A percentile compares a stretch with the other conserved stretches of the same genome.
phyloP scores from a whole-genome alignment of 208 protist species.

The Leishmania tarentolae region DNA sequence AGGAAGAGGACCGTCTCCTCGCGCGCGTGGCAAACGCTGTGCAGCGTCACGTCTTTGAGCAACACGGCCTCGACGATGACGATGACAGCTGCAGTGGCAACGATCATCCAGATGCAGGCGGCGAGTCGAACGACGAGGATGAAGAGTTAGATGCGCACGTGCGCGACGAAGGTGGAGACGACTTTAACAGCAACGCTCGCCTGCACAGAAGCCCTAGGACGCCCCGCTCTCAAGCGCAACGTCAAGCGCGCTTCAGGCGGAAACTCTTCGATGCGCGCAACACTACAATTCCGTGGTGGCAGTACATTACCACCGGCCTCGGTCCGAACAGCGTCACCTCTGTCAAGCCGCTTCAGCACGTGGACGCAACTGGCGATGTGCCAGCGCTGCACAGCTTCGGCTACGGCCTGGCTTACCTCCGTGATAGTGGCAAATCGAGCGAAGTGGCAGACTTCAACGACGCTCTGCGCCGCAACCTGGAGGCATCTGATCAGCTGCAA shows the following conservation, averaged over 20 bases:
- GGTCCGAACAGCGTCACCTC: slow-evolving; percentile 43
- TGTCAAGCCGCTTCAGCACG: slow-evolving; percentile 55
- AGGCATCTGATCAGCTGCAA: slow-evolving; percentile 68
- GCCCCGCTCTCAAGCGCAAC: not conserved
- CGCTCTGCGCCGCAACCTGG: slow-evolving; percentile 58
- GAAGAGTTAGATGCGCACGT: not conserved
- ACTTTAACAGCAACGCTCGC: not conserved
- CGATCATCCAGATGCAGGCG: slow-evolving; percentile 1
- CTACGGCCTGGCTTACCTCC: slow-evolving; percentile 55
- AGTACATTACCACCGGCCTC: slow-evolving; percentile 81
- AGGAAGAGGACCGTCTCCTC: slow-evolving; percentile 1
- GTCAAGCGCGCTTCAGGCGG: slow-evolving; percentile 8
- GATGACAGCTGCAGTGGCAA: slow-evolving; percentile 2
- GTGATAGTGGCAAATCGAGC: slow-evolving; percentile 16
- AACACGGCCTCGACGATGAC: slow-evolving; percentile 21
- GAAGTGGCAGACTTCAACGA: slow-evolving; percentile 42
- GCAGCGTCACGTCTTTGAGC: slow-evolving; percentile 13
- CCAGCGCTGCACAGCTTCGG: slow-evolving; percentile 76
- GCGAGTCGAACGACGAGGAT: not conserved
- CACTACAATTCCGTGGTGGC: slow-evolving; percentile 73
- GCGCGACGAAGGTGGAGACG: not conserved
- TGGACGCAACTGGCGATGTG: slow-evolving; percentile 47
- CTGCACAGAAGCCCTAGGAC: not conserved
- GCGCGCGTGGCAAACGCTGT: slow-evolving; percentile 5
- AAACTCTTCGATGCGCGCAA: slow-evolving; percentile 56